phyloP scores from a whole-genome alignment of 805 yeast genomes.

The Candida silvicultrix region DNA sequence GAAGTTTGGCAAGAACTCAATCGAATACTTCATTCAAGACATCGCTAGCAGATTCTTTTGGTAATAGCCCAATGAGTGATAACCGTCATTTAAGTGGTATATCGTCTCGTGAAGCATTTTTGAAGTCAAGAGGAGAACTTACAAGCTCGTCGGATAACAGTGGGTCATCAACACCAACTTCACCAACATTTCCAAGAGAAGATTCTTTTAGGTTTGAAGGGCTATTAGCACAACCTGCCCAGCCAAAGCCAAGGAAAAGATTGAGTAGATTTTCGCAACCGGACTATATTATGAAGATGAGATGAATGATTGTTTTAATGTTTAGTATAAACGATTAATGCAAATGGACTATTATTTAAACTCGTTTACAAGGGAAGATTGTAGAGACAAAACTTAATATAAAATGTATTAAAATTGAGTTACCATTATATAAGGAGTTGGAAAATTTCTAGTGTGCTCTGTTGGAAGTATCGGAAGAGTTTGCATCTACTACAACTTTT shows the following conservation, averaged over 20 bases:
- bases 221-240: constrained; percentile 10
- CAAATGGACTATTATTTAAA: no score
- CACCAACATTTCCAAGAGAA: constrained; percentile 28
- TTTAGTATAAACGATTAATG: no score
- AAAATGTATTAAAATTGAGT: no score
- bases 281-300: constrained; percentile 9
- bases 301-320: neutral
- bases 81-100: constrained; percentile 19
- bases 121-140: constrained; percentile 6
- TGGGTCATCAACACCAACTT: constrained; percentile 13
- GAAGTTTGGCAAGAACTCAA: constrained; percentile 66
- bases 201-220: constrained; percentile 41
- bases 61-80: constrained; percentile 23
- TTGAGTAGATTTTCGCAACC: constrained; percentile 14
- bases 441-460: no score
- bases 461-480: neutral
- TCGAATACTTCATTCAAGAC: constrained; percentile 76
- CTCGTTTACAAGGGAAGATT: no score
- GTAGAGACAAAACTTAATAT: no score
- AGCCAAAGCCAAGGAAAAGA: constrained; percentile 10
- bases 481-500: neutral
- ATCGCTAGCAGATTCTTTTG: constrained; percentile 63
- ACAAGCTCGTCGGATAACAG: constrained; percentile 1
- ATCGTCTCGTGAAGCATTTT: constrained; percentile 9
- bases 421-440: no score